Conservation (phyloP, 352 stramenopile genomes). For the Pythium pyrilobum region DNA sequence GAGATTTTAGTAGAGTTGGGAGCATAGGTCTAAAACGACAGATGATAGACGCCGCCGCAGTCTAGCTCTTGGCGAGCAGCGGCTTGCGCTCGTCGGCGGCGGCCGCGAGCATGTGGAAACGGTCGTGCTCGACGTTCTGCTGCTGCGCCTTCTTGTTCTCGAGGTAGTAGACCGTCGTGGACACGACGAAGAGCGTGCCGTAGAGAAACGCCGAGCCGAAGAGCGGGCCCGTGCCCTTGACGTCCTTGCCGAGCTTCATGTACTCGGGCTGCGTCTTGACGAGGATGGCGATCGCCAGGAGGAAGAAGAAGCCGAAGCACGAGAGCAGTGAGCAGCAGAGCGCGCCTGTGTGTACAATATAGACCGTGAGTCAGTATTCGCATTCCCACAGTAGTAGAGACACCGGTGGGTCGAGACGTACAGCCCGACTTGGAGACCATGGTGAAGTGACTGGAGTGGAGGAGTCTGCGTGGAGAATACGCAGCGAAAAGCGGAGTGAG, state of each 20-base stretch:
- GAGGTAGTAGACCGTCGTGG: constrained; percentile 61
- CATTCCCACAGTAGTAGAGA: background rate
- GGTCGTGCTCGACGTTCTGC: constrained; percentile 10
- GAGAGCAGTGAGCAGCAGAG: constrained; percentile 74
- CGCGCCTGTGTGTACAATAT: constrained; percentile 29
- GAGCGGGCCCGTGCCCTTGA: constrained; percentile 52
- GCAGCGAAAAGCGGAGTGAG: background rate
- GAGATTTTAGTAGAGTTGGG: too few relatives aligned
- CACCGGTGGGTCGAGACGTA: background rate
- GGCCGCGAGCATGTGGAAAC: constrained; percentile 39
- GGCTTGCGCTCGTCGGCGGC: constrained; percentile 58
- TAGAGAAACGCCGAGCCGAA: constrained; percentile 72
- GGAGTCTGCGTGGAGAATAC: background rate
- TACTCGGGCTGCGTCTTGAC: constrained; percentile 78
- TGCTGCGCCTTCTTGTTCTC: constrained; percentile 50
- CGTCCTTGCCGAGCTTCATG: constrained; percentile 77
- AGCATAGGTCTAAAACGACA: too few relatives aligned
- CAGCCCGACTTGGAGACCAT: constrained; percentile 24
- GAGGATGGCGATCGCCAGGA: constrained; percentile 54
- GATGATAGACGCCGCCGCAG: too few relatives aligned
- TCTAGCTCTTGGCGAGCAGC: constrained; percentile 47
- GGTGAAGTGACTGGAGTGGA: background rate
- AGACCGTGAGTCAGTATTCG: background rate
- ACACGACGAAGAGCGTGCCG: constrained; percentile 61
- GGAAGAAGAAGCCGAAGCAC: constrained; percentile 70